phyloP scores from a whole-genome alignment of 768 basidiomycete species.

The Lyophyllum semitale region DNA sequence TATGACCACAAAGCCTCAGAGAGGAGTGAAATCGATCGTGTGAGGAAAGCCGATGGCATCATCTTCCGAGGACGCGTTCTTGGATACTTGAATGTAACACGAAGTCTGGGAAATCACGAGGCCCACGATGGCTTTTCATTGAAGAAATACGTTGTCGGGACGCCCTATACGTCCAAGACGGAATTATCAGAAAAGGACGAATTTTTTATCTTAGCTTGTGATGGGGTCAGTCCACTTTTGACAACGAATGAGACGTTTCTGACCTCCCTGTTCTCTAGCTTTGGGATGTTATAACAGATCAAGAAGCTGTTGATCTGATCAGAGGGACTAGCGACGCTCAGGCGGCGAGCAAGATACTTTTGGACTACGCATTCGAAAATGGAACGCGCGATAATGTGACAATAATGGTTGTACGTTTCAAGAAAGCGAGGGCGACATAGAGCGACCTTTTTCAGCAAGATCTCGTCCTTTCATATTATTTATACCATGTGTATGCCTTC shows the following conservation, averaged over 20 bases:
- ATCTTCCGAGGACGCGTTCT: constrained; percentile 19
- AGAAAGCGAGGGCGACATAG: background rate
- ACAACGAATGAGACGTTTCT: background rate
- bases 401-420: constrained; percentile 18
- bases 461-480: background rate
- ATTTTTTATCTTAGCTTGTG: constrained; percentile 17
- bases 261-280: constrained; percentile 4
- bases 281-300: constrained; percentile 18
- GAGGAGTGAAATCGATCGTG: constrained; percentile 10
- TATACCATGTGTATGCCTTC: background rate
- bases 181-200: constrained; percentile 10
- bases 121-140: constrained; percentile 16
- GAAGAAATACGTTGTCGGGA: constrained; percentile 17
- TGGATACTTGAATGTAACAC: constrained; percentile 16
- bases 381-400: constrained; percentile 20
- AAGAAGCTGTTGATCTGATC: constrained; percentile 13
- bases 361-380: constrained; percentile 12
- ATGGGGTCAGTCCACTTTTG: constrained; percentile 10
- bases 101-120: constrained; percentile 18
- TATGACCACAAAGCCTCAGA: constrained; percentile 18
- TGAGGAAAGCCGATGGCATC: constrained; percentile 14
- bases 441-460: background rate
- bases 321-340: constrained; percentile 9
- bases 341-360: constrained; percentile 15
- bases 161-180: constrained; percentile 6